Evolutionary conservation across 768 basidiomycete species (phyloP), one percentile per base, ranked within the genome.

Genomic region (Suillus lakei): DNA sequence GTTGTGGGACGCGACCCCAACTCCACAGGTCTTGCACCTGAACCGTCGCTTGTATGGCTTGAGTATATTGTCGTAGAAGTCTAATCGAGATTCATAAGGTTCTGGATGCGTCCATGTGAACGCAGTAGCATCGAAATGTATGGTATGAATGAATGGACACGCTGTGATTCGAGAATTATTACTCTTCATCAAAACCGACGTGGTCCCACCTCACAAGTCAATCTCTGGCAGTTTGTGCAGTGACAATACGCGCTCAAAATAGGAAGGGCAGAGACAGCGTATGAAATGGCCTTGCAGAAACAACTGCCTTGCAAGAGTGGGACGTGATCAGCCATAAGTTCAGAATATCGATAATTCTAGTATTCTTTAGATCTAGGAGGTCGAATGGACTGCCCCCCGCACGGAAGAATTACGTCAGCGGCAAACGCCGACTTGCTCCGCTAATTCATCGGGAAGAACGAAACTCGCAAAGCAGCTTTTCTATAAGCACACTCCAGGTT

Each of bases 221-320:
- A 72, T 46, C 84, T 78, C 73, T 91, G 90, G 70, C 91, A 92
- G n/a, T 83, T 73, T 4, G 86, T 87, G 71, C 91, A 92, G 70
- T 91, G 91, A 67, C 88, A 91, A 70, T 86, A 91, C 6, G 86
- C 88, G 67, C 84, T 85, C 39, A 86, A 76, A 4, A 85, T 68
- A 0, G 89, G 88, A 39, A 71, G 74, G 2, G 85, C 85, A 13
- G 73, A 73, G 2, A 88, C 79, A 55, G 78, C 66, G 66, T 86
- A 91, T 0, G 84, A 73, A 5, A 85, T 76, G 4, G 77, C 68
- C n/a, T 84, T 80, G 66, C 90, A 91, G 70, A 85, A 88, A 73
- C 90, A 91, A 43, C 81, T 75, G 51, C 89, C 90, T 66, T 75
- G 76, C 65, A 81, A 73, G 39, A 79, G 64, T 54, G 66, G 65